A percentile compares a stretch with the other conserved stretches of the same genome.
Conservation (phyloP, 495 filamentous ascomycete genomes). For the Trichoderma asperelloides region DNA sequence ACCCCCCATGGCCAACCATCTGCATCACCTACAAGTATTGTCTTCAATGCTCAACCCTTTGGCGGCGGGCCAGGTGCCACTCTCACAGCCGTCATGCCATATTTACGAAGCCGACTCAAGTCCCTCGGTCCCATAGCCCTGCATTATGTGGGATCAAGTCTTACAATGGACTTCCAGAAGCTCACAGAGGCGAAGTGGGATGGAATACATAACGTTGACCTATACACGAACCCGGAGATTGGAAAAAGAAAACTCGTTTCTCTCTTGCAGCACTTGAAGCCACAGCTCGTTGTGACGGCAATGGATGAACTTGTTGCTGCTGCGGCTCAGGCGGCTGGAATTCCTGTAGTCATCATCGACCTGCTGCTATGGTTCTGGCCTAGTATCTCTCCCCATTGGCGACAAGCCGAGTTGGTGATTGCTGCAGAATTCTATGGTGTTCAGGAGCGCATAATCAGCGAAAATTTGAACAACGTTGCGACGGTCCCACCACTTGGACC, state of each 20-base stretch:
- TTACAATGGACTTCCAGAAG: background rate
- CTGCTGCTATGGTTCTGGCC: background rate
- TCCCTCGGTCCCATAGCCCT: background rate
- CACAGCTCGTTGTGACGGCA: background rate
- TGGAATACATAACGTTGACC: background rate
- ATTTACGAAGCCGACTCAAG: background rate
- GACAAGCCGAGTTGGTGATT: background rate
- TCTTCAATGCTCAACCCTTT: background rate
- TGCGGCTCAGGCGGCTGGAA: background rate
- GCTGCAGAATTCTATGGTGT: constrained; percentile 1
- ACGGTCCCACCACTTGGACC: background rate
- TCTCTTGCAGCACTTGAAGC: background rate
- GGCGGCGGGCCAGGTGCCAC: background rate
- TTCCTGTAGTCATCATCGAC: background rate
- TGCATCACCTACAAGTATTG: background rate
- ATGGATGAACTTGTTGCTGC: constrained; percentile 2
- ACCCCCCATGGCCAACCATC: background rate
- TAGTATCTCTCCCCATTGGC: background rate
- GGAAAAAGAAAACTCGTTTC: background rate
- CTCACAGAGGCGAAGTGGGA: background rate
- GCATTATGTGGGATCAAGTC: constrained; percentile 1
- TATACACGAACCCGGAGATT: background rate
- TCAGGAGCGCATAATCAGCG: background rate
- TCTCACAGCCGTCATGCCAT: background rate
- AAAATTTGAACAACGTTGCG: background rate